A percentile compares a stretch with the other conserved stretches of the same genome.
These are phyloP conservation scores for Geosmithia flava DNA, from an alignment of 2,329 filamentous ascomycete genomes.

Conservation along the genomic window DNA sequence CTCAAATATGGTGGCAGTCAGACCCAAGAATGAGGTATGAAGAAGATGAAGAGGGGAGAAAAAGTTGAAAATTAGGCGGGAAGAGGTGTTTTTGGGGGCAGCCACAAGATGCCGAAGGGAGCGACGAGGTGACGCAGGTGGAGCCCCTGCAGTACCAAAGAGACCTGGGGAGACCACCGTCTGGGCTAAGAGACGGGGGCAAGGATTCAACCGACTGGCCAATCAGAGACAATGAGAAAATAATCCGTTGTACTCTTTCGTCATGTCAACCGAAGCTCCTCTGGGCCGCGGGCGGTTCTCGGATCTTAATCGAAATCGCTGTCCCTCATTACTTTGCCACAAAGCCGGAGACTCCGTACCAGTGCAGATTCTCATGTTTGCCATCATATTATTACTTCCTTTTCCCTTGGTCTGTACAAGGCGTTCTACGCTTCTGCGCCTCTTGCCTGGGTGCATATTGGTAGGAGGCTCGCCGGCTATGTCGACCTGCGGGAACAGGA, in stretches of 20 bases:
- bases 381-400: background rate
- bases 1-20: slow-evolving; percentile 7
- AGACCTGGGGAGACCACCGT: slow-evolving; percentile 2
- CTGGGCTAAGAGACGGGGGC: background rate
- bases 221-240: slow-evolving; percentile 11
- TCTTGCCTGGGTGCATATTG: background rate
- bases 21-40: slow-evolving; percentile 7
- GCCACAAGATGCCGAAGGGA: slow-evolving; percentile 4
- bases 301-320: background rate
- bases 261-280: slow-evolving; percentile 6
- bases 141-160: slow-evolving; percentile 7
- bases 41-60: slow-evolving; percentile 14
- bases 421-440: background rate
- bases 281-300: slow-evolving; percentile 4
- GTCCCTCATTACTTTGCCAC: background rate
- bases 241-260: slow-evolving; percentile 9
- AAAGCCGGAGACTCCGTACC: background rate
- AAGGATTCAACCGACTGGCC: slow-evolving; percentile 4
- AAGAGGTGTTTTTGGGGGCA: slow-evolving; percentile 13
- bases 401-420: background rate
- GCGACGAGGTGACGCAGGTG: slow-evolving; percentile 4
- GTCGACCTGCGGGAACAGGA: background rate
- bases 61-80: slow-evolving; percentile 9
- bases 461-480: background rate
- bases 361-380: background rate